Conservation (phyloP, 345 rosid species). For the Euphorbia pulcherrima region DNA sequence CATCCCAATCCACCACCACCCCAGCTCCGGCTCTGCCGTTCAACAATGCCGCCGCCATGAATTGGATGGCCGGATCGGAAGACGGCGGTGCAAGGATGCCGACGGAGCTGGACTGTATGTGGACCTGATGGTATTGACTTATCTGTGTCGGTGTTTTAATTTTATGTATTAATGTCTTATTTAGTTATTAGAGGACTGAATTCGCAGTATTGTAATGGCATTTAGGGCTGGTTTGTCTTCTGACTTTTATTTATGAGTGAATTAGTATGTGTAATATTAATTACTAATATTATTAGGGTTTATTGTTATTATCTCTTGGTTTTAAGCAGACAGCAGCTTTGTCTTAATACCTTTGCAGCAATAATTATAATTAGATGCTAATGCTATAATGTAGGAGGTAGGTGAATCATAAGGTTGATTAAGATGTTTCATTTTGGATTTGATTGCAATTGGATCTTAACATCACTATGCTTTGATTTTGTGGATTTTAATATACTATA, state of each 20-base stretch:
- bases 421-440: not conserved
- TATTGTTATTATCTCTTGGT: not conserved
- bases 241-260: not conserved
- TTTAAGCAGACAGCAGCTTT: not conserved
- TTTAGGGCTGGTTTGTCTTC: not conserved
- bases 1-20: conserved; percentile 24
- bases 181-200: not conserved
- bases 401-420: not conserved
- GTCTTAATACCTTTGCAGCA: not conserved
- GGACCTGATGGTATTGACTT: conserved; percentile 33
- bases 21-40: conserved; percentile 25
- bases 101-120: conserved; percentile 72
- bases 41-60: conserved; percentile 21
- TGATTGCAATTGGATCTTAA: not conserved
- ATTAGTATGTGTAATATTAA: not conserved
- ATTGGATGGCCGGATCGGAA: conserved; percentile 31
- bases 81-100: conserved; percentile 39
- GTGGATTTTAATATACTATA: not conserved
- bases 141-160: not conserved
- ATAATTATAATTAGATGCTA: not conserved
- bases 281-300: not conserved
- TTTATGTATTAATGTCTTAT: not conserved
- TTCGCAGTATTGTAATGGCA: no score
- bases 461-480: not conserved
- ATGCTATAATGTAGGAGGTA: not conserved